A percentile compares a stretch with the other conserved stretches of the same genome.
Conservation (phyloP, 2,329 filamentous ascomycete genomes). For the Fusarium mangiferae region DNA sequence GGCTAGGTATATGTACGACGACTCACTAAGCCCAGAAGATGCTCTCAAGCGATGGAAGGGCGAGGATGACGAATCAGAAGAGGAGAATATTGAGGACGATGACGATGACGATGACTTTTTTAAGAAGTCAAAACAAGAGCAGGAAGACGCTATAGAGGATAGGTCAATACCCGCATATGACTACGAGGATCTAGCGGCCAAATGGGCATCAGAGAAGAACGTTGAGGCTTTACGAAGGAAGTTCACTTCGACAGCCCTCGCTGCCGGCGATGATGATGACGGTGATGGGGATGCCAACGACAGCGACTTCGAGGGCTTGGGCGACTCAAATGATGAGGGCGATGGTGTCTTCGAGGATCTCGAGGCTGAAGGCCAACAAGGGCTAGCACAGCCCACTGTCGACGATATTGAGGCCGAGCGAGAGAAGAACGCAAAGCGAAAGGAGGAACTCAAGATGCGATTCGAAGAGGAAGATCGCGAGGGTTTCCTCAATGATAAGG, state of each 20-base stretch:
- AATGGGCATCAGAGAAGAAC: conserved; percentile 85
- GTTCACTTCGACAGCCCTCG: conserved; percentile 77
- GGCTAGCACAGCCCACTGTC: conserved; percentile 53
- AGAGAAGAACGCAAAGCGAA: conserved; percentile 87
- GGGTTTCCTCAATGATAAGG: conserved; percentile 91
- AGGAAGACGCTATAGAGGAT: conserved; percentile 81
- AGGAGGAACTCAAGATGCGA: conserved; percentile 92
- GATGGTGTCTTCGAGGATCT: conserved; percentile 70
- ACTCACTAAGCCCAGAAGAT: conserved; percentile 77
- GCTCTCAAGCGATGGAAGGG: conserved; percentile 85
- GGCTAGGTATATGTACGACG: conserved; percentile 89
- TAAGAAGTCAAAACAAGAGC: conserved; percentile 70
- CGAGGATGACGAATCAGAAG: conserved; percentile 63
- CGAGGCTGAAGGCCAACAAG: conserved; percentile 74
- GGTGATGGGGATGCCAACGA: conserved; percentile 55
- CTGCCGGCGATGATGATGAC: conserved; percentile 45
- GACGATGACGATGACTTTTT: conserved; percentile 71
- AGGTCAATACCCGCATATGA: conserved; percentile 82
- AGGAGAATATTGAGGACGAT: conserved; percentile 69
- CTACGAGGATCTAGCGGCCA: conserved; percentile 81
- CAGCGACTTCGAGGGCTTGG: conserved; percentile 64
- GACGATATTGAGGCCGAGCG: conserved; percentile 85
- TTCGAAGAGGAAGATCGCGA: conserved; percentile 99
- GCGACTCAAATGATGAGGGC: conserved; percentile 62
- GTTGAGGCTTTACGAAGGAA: conserved; percentile 78